Conservation (phyloP, 2,329 filamentous ascomycete species). For the Clarireedia monteithiana region DNA sequence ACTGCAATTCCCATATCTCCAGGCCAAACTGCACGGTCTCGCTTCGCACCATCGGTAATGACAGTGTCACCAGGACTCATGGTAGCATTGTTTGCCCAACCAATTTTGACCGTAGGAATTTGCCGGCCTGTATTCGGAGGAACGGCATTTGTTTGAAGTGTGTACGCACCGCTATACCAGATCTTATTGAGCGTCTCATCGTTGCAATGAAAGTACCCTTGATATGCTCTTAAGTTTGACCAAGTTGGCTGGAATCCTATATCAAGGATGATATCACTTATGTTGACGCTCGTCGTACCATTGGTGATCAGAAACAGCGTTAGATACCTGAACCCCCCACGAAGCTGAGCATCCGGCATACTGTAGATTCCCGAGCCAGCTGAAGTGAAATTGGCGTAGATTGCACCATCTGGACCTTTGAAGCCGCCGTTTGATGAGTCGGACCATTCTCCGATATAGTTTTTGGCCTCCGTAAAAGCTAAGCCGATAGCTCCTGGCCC, state of each 20-base stretch:
- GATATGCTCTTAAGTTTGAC: constrained; percentile 39
- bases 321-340: constrained; percentile 47
- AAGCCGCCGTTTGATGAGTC: constrained; percentile 41
- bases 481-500: constrained; percentile 35
- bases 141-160: constrained; percentile 28
- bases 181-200: constrained; percentile 45
- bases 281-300: constrained; percentile 19
- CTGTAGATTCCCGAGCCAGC: constrained; percentile 31
- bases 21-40: constrained; percentile 52
- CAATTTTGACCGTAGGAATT: constrained; percentile 24
- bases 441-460: constrained; percentile 40
- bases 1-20: constrained; percentile 51
- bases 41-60: constrained; percentile 46
- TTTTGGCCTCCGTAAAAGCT: constrained; percentile 41
- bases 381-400: constrained; percentile 36
- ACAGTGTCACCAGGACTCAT: constrained; percentile 26
- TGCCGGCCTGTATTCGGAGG: constrained; percentile 28
- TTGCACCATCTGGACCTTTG: constrained; percentile 41
- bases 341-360: constrained; percentile 37
- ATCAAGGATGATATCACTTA: constrained; percentile 30
- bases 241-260: constrained; percentile 37
- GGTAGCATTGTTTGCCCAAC: constrained; percentile 33
- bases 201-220: constrained; percentile 44
- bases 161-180: constrained; percentile 45
- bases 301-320: constrained; percentile 36